phyloP scores from a whole-genome alignment of 768 basidiomycete species.

The Kwoniella botswanensis region DNA sequence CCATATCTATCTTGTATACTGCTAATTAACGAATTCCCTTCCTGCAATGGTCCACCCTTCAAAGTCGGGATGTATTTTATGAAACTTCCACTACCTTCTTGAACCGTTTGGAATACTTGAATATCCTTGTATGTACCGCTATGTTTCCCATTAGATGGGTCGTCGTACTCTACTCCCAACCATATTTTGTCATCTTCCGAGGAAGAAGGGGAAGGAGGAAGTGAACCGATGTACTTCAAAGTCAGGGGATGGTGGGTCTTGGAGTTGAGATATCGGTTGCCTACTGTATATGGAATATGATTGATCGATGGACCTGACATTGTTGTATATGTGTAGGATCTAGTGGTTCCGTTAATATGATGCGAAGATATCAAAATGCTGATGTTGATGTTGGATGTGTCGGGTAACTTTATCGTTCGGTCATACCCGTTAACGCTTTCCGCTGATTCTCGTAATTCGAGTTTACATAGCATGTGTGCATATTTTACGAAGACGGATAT shows the following conservation, averaged over 20 bases:
- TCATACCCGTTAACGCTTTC: too few relatives aligned
- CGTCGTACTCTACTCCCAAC: slow-evolving; percentile 99
- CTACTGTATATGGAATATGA: slow-evolving; percentile 16
- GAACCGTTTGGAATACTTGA: slow-evolving; percentile 68
- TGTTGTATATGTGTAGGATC: too few relatives aligned
- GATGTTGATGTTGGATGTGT: too few relatives aligned
- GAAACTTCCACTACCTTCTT: slow-evolving; percentile 48
- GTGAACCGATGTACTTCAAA: slow-evolving; percentile 45
- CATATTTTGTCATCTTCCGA: slow-evolving; percentile 60
- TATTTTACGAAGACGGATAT: too few relatives aligned
- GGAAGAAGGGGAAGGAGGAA: slow-evolving; percentile 15
- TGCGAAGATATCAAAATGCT: too few relatives aligned
- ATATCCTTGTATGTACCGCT: slow-evolving; percentile 78
- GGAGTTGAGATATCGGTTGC: slow-evolving; percentile 43
- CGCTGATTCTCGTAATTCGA: too few relatives aligned
- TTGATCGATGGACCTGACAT: background rate
- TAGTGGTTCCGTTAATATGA: too few relatives aligned
- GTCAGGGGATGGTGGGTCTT: slow-evolving; percentile 41
- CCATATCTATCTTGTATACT: slow-evolving; percentile 77
- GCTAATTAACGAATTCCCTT: slow-evolving; percentile 67
- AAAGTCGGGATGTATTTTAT: slow-evolving; percentile 25
- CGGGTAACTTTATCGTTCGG: too few relatives aligned
- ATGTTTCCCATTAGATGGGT: slow-evolving; percentile 81
- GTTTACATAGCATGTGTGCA: too few relatives aligned
- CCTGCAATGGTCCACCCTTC: slow-evolving; percentile 15